Conservation (phyloP, 2,329 filamentous ascomycete species). For the Byssothecium circinans region DNA sequence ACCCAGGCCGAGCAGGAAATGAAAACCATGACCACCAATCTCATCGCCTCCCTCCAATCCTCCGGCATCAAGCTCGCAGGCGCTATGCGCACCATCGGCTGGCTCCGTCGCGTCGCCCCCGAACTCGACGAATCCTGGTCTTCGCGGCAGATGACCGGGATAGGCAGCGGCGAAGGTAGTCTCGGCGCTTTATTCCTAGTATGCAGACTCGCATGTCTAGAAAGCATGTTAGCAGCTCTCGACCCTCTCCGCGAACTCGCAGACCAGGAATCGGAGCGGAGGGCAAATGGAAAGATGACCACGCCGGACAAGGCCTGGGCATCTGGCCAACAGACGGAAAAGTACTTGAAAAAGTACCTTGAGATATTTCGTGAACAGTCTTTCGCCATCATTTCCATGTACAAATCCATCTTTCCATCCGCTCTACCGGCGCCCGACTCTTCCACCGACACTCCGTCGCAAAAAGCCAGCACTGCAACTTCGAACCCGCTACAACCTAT, state of each 20-base stretch:
- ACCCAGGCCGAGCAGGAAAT: conserved; percentile 83
- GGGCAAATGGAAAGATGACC: conserved; percentile 36
- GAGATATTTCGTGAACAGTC: conserved; percentile 98
- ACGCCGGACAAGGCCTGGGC: conserved; percentile 54
- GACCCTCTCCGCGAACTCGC: conserved; percentile 85
- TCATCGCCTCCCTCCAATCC: conserved; percentile 74
- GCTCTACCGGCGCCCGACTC: conserved; percentile 49
- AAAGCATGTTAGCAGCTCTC: conserved; percentile 77
- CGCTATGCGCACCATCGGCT: conserved; percentile 87
- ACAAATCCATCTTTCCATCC: conserved; percentile 81
- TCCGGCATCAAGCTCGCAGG: conserved; percentile 84
- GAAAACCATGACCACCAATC: conserved; percentile 81
- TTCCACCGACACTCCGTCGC: conserved; percentile 27
- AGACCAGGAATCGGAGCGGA: conserved; percentile 72
- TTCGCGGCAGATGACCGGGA: conserved; percentile 28
- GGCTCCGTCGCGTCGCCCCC: conserved; percentile 83
- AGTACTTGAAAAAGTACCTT: conserved; percentile 91
- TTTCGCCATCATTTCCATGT: conserved; percentile 93
- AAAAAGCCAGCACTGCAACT: conserved; percentile 19
- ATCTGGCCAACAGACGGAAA: conserved; percentile 87
- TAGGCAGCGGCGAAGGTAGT: conserved; percentile 59
- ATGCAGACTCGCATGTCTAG: conserved; percentile 78
- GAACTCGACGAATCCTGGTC: conserved; percentile 63
- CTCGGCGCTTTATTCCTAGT: conserved; percentile 84
- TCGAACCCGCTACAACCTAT: conserved; percentile 54